Evolutionary conservation across 78 protist species (phyloP), one percentile per base, ranked within the genome.

Genomic region (Emiliania huxleyi): DNA sequence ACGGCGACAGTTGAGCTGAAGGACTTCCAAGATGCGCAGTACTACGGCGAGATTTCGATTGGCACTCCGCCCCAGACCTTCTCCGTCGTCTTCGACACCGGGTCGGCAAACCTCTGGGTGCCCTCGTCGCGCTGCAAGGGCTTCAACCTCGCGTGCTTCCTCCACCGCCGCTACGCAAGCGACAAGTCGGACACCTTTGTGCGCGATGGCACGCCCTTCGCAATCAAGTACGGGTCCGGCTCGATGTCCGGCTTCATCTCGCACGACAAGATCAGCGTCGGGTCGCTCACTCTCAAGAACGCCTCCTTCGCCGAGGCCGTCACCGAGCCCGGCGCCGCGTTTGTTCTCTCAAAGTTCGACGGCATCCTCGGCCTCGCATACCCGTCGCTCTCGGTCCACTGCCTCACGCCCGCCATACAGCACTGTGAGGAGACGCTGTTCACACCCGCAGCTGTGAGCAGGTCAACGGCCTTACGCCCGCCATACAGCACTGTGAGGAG

Each of bases 41-140:
- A 98, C 97, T 97, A 92, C 90, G 99, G 99, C 55, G 95, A 88
- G 71, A 94, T 98, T 90, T 40, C 94, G 73, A 96, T 98, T 46
- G 99, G 99, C 62, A 97, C 98, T 22, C 99, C 99, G 46, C 95
- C 95, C 38, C 99, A 98, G 94, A 21, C n/a, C 25, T 98, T 98
- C 97, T 37, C 91, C 90, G 99, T 98, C 46, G 94, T 98, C 90
- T 97, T 96, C 91, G 99, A 98, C 95, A 98, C 99, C 22, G 99
- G 99, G 45, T 94, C 97, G 49, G 94, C 98, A 89, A 98, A 98
- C 96, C 94, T 98, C 93, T 98, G 99, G 96, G 91, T 96, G 19
- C 96, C 96, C 29, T 44, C 44, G 26, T 2, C 40, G 81, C 0
- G 5, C 8, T 48, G 79, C 77, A 40, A 35, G 26, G 55, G 73